Evolutionary conservation across 768 basidiomycete species (phyloP), one percentile per base, ranked within the genome.

Genomic region (Suillus ampliporus): DNA sequence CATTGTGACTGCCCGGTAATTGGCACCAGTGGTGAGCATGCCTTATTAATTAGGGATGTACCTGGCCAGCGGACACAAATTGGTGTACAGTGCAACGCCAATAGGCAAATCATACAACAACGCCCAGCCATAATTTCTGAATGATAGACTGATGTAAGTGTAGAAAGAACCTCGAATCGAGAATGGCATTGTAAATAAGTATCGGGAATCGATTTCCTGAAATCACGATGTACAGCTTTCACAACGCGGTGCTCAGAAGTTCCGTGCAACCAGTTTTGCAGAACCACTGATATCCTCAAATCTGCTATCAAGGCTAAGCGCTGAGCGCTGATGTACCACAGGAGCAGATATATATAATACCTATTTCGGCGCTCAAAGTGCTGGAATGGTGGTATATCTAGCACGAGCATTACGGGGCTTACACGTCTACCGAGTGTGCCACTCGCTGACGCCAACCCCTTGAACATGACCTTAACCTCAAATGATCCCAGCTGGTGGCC

Each of bases 331-430:
- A 43, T 43, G 17, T 17, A 31, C 31, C 31, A 43, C 41, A 43
- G 41, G 41, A 43, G 19, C 41, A 17, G 15, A 31, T 5, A 7
- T 41, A 6, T 17, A 41, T 17, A 21, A 21, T 44, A 23, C 46
- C 21, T 47, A 23, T 14, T 14, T 46, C 21, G 23, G 46, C n/a
- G 14, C 23, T 31, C 11, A 57, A 15, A 57, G 23, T 21, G n/a
- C 26, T 31, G 21, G 34, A 21, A 48, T 19, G 9, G 41, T 43
- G 28, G 21, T 48, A 48, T 58, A 58, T 58, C 57, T 58, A 28
- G 26, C 57, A 11, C 34, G 13, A 53, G 35, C n/a, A 21, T 19
- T 19, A 28, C 44, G 13, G 14, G 46, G 19, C 11, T 37, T 8
- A 37, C 21, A n/a, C 34, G n/a, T n/a, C 19, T 26, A n/a, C 19